Evolutionary conservation across 495 filamentous ascomycete genomes (phyloP).

Genomic region (Trichoderma reesei): DNA sequence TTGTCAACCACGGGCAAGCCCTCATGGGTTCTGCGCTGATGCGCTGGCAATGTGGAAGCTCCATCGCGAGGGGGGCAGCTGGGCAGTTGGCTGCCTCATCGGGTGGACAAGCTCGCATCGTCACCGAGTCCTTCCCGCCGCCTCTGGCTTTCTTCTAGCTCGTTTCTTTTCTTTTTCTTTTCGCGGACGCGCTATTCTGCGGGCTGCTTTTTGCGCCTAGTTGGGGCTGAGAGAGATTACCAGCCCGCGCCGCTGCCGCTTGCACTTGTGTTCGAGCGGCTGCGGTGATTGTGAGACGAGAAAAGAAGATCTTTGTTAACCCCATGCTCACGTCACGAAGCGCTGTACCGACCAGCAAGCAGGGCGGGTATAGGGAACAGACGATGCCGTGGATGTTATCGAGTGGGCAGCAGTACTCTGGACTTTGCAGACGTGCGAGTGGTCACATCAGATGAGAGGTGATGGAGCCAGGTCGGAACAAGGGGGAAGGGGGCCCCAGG

Average conservation of each 20-base stretch:
- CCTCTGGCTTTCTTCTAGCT: not conserved
- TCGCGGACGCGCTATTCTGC: not conserved
- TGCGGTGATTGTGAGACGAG: not conserved
- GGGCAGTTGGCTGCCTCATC: not conserved
- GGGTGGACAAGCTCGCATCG: not conserved
- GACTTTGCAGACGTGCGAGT: not conserved
- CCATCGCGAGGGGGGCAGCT: not conserved
- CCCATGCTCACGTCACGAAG: not conserved
- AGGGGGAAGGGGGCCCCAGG: not conserved
- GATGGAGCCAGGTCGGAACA: not conserved
- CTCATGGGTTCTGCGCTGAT: not conserved
- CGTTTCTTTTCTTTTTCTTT: not conserved
- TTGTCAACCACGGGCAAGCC: not conserved
- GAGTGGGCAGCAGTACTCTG: too few species aligned
- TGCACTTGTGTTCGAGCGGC: not conserved
- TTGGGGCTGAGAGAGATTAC: conserved; percentile 2
- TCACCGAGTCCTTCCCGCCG: not conserved
- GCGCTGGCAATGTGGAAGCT: not conserved
- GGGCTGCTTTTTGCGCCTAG: conserved; percentile 9
- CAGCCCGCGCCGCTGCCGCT: too few species aligned
- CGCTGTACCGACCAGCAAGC: not conserved
- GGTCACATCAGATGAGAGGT: not conserved
- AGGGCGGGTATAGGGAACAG: not conserved
- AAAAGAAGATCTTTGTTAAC: conserved; percentile 1
- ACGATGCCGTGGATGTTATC: too few species aligned